phyloP scores from a whole-genome alignment of 2,329 filamentous ascomycete genomes.

The Penicillium brasilianum region DNA sequence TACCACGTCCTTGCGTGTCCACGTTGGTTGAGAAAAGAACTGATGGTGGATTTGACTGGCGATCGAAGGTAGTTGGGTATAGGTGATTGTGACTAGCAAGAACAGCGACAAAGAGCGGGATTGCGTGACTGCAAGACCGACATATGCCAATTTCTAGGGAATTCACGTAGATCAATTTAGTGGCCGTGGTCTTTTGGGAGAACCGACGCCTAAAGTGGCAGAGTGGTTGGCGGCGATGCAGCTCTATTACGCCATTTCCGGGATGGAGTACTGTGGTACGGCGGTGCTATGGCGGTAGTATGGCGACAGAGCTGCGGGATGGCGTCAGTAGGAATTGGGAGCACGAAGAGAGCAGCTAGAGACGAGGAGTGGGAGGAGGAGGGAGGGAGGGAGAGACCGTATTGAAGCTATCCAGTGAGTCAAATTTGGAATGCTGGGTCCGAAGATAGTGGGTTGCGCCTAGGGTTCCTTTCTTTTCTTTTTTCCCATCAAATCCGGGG shows the following conservation, averaged over 20 bases:
- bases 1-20: not conserved
- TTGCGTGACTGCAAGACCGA: not conserved
- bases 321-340: constrained; percentile 22
- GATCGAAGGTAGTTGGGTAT: not conserved
- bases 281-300: not conserved
- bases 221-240: not conserved
- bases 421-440: not conserved
- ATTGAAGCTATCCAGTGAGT: not conserved
- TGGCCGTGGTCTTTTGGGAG: not conserved
- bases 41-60: not conserved
- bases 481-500: not conserved
- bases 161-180: not conserved
- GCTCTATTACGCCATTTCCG: constrained; percentile 30
- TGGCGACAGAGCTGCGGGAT: constrained; percentile 17
- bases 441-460: not conserved
- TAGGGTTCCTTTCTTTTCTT: not conserved
- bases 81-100: too few species aligned
- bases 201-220: not conserved
- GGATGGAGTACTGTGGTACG: constrained; percentile 11
- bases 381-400: not conserved
- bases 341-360: constrained; percentile 5
- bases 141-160: not conserved
- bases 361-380: too few species aligned
- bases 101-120: too few species aligned
- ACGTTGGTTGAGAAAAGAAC: not conserved